phyloP scores from a whole-genome alignment of 1,284 basidiomycete species.

The Ganoderma leucocontextum region DNA sequence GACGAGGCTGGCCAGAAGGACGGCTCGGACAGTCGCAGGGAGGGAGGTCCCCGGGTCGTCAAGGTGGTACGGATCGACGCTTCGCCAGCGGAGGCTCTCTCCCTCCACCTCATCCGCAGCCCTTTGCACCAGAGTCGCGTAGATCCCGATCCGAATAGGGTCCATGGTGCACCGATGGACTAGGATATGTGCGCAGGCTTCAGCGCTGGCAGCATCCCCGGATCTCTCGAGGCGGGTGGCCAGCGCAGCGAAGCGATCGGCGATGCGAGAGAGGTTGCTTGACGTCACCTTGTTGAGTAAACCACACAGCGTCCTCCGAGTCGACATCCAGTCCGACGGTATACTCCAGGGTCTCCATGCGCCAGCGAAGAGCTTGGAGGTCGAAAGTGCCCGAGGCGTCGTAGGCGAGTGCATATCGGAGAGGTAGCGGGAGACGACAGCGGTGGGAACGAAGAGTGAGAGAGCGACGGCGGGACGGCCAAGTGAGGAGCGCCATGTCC shows the following conservation, averaged over 20 bases:
- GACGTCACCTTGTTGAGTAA: conserved; percentile 40
- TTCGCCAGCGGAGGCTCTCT: conserved; percentile 40
- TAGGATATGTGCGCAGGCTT: conserved; percentile 31
- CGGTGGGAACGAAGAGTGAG: neutral
- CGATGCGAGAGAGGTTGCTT: conserved; percentile 33
- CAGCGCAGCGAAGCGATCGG: conserved; percentile 29
- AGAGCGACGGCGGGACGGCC: conserved; percentile 1
- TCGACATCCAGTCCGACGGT: conserved; percentile 23
- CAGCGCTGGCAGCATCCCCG: conserved; percentile 31
- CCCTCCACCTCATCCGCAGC: conserved; percentile 39
- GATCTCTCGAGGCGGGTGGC: conserved; percentile 33
- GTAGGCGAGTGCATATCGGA: conserved; percentile 28
- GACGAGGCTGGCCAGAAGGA: conserved; percentile 29
- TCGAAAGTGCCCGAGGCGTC: conserved; percentile 31
- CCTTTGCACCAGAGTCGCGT: conserved; percentile 37
- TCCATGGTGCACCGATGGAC: conserved; percentile 36
- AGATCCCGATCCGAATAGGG: conserved; percentile 27
- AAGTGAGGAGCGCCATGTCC: conserved; percentile 8
- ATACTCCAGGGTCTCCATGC: conserved; percentile 41
- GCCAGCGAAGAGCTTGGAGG: conserved; percentile 12
- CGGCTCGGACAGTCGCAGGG: conserved; percentile 31
- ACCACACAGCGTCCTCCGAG: conserved; percentile 34
- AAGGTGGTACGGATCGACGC: conserved; percentile 38
- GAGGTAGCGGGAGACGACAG: neutral
- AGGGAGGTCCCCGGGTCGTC: conserved; percentile 36